A percentile compares a stretch with the other conserved stretches of the same genome.
Evolutionary conservation across 1,284 basidiomycete genomes (phyloP).

Genomic region (Chondrostereum purpureum): DNA sequence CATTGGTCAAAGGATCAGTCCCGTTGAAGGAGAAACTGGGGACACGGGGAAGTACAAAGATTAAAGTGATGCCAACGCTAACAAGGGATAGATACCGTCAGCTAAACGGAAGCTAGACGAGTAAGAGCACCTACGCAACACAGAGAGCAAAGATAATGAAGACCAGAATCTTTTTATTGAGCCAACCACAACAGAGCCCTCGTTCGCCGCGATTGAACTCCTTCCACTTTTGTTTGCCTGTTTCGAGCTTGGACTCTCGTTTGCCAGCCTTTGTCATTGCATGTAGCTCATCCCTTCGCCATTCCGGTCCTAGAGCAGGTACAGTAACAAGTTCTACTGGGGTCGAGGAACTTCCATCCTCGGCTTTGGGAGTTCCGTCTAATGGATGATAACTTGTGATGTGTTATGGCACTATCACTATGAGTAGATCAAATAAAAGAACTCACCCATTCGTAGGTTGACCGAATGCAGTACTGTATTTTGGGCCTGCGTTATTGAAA

Average conservation of each 20-base stretch:
- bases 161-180: slow-evolving; percentile 64
- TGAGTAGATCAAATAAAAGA: slow-evolving; percentile 6
- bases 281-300: slow-evolving; percentile 71
- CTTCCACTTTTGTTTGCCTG: slow-evolving; percentile 51
- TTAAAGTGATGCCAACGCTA: slow-evolving; percentile 66
- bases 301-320: slow-evolving; percentile 82
- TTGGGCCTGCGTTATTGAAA: slow-evolving; percentile 84
- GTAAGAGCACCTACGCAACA: slow-evolving; percentile 47
- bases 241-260: slow-evolving; percentile 51
- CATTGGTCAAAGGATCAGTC: slow-evolving; percentile 48
- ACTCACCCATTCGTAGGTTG: slow-evolving; percentile 14
- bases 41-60: slow-evolving; percentile 74
- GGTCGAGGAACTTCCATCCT: slow-evolving; percentile 29
- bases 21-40: slow-evolving; percentile 63
- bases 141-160: slow-evolving; percentile 60
- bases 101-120: slow-evolving; percentile 6
- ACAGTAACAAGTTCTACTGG: slow-evolving; percentile 82
- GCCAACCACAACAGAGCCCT: slow-evolving; percentile 72
- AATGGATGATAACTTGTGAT: slow-evolving; percentile 6
- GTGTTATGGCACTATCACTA: no score
- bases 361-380: slow-evolving; percentile 22
- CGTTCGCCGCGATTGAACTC: slow-evolving; percentile 68
- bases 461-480: slow-evolving; percentile 62
- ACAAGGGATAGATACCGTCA: slow-evolving; percentile 7
- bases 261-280: slow-evolving; percentile 67